phyloP scores from a whole-genome alignment of 805 yeast species.

The Candida stauntonica region DNA sequence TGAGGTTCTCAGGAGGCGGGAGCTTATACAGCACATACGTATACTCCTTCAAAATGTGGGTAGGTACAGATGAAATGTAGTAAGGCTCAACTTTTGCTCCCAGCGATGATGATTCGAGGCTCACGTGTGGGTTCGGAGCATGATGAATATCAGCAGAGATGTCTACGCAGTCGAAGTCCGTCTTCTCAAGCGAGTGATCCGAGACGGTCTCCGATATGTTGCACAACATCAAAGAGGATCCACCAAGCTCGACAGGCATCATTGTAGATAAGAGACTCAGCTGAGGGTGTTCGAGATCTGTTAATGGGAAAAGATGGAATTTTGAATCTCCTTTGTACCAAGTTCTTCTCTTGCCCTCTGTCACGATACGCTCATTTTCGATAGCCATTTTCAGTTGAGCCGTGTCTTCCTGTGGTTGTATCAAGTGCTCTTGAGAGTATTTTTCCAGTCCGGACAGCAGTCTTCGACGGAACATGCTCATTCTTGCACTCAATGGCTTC shows the following conservation, averaged over 20 bases:
- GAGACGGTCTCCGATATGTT: constrained; percentile 3
- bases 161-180: constrained; percentile 39
- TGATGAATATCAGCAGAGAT: constrained; percentile 32
- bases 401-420: constrained; percentile 4
- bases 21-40: constrained; percentile 49
- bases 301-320: constrained; percentile 6
- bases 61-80: constrained; percentile 40
- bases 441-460: constrained; percentile 57
- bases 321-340: constrained; percentile 1
- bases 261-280: constrained; percentile 4
- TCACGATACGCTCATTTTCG: constrained; percentile 19
- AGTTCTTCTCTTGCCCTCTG: constrained; percentile 1
- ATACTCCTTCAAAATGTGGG: constrained; percentile 37
- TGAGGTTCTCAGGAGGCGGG: constrained; percentile 6
- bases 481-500: constrained; percentile 46
- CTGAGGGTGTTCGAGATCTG: constrained; percentile 1
- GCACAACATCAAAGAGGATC: constrained; percentile 12
- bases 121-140: constrained; percentile 48
- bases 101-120: constrained; percentile 43
- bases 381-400: constrained; percentile 18
- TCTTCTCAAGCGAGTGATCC: neutral
- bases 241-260: constrained; percentile 1
- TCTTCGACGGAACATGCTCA: constrained; percentile 46
- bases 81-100: constrained; percentile 50
- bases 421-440: constrained; percentile 24